Evolutionary conservation across 768 basidiomycete genomes (phyloP).

Genomic region (Amylocystis lapponica): DNA sequence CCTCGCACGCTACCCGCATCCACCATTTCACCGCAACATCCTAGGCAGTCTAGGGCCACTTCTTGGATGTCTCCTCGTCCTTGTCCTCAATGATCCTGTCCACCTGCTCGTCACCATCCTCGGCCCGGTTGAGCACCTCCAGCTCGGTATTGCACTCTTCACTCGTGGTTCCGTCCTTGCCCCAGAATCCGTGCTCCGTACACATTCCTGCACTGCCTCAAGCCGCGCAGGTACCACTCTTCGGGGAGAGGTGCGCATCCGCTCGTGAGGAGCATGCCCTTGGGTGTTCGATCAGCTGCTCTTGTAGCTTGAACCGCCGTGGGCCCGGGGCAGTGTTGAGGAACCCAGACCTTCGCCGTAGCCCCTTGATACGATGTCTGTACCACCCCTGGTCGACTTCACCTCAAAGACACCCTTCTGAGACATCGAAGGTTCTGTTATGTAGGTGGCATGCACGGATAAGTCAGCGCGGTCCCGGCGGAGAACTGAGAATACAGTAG

Average conservation of each 20-base stretch:
- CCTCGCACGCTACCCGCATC: constrained; percentile 69
- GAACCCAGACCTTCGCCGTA: too few relatives aligned
- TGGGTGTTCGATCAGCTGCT: constrained; percentile 24
- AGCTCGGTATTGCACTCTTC: constrained; percentile 66
- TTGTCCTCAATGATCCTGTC: constrained; percentile 86
- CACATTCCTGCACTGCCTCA: constrained; percentile 92
- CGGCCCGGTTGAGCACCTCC: constrained; percentile 67
- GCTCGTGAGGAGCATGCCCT: constrained; percentile 64
- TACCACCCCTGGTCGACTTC: too few relatives aligned
- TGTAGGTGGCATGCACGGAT: too few relatives aligned
- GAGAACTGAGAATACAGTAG: too few relatives aligned
- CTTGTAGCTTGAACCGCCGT: constrained; percentile 37
- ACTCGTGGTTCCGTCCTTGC: constrained; percentile 33
- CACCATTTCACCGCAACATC: too few relatives aligned
- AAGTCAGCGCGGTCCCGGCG: too few relatives aligned
- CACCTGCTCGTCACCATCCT: constrained; percentile 44
- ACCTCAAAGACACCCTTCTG: too few relatives aligned
- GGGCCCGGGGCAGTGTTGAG: constrained; percentile 58
- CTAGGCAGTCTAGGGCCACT: constrained; percentile 27
- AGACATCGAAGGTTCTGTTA: too few relatives aligned
- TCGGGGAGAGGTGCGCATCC: constrained; percentile 73
- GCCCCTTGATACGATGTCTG: too few relatives aligned
- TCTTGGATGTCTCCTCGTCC: constrained; percentile 32
- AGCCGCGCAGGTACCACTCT: constrained; percentile 93
- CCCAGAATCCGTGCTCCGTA: constrained; percentile 97